phyloP scores from a whole-genome alignment of 345 rosid genomes.

The Noccaea caerulescens region DNA sequence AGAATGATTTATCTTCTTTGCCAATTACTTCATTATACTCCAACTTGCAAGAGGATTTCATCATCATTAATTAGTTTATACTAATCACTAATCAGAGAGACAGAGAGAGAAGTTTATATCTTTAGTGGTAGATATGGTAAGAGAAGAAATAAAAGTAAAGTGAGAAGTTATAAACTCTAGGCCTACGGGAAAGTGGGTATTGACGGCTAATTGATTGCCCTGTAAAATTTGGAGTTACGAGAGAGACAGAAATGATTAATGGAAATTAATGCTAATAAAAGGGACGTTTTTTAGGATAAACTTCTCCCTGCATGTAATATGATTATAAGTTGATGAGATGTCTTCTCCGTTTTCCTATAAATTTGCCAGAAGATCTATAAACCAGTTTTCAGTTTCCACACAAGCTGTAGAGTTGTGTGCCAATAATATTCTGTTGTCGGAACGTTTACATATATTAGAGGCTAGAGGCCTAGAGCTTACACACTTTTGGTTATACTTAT shows the following conservation, averaged over 20 bases:
- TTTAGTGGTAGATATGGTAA: conserved; percentile 11
- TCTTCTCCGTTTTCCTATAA: neutral
- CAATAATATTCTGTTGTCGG: neutral
- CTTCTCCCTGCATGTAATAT: conserved; percentile 15
- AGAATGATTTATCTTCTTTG: conserved; percentile 27
- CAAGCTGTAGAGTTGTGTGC: neutral
- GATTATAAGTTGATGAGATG: conserved; percentile 19
- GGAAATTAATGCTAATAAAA: neutral
- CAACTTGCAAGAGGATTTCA: conserved; percentile 25
- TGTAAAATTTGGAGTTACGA: conserved; percentile 38
- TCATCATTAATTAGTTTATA: conserved; percentile 13
- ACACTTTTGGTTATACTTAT: neutral
- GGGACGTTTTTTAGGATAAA: conserved; percentile 5
- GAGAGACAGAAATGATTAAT: conserved; percentile 35
- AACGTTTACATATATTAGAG: neutral
- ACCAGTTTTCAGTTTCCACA: neutral
- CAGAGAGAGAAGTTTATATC: neutral
- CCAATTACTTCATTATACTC: conserved; percentile 22
- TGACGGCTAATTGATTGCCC: conserved; percentile 33
- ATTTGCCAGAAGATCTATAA: conserved; percentile 2
- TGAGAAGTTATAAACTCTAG: neutral
- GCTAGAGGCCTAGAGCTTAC: neutral
- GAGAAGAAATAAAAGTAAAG: neutral
- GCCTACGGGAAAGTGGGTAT: conserved; percentile 4
- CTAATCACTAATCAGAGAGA: neutral